Evolutionary conservation across 768 basidiomycete species (phyloP), one percentile per base, ranked within the genome.

Genomic region (Psilocybe sp.): DNA sequence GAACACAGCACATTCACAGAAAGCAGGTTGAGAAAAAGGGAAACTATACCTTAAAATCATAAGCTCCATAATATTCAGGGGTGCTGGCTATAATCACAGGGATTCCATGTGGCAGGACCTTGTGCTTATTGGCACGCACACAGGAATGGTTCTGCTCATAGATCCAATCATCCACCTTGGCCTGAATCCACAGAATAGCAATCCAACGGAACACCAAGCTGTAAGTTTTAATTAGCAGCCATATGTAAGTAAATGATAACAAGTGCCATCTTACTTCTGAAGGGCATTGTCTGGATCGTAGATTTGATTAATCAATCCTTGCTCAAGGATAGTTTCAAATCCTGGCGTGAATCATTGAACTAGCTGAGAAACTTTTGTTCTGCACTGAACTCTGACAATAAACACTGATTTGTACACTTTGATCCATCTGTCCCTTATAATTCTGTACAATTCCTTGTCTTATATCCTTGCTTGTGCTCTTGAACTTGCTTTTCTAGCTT

Each of bases 341-440:
- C 71, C 70, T 1, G 66, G 69, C 0, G 66, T 48, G 42, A 66
- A 77, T n/a, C n/a, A n/a, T n/a, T n/a, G n/a, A n/a, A n/a, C n/a
- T n/a, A n/a, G n/a, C n/a, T n/a, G n/a, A n/a, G n/a, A n/a, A n/a
- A n/a, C n/a, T n/a, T n/a, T n/a, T n/a, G n/a, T n/a, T n/a, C n/a
- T n/a, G n/a, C n/a, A n/a, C n/a, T n/a, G n/a, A n/a, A n/a, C n/a
- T n/a, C n/a, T n/a, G n/a, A n/a, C n/a, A n/a, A n/a, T n/a, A n/a
- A n/a, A n/a, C n/a, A n/a, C n/a, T n/a, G n/a, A n/a, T n/a, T n/a
- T n/a, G n/a, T n/a, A n/a, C n/a, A n/a, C n/a, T n/a, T n/a, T n/a
- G n/a, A n/a, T n/a, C n/a, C n/a, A n/a, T n/a, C n/a, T n/a, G n/a
- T n/a, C n/a, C n/a, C n/a, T n/a, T n/a, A n/a, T n/a, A n/a, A n/a